Evolutionary conservation across 164 flowering plant genomes (phyloP), one percentile per base, ranked within the genome.

Genomic region (Protea cynaroides): DNA sequence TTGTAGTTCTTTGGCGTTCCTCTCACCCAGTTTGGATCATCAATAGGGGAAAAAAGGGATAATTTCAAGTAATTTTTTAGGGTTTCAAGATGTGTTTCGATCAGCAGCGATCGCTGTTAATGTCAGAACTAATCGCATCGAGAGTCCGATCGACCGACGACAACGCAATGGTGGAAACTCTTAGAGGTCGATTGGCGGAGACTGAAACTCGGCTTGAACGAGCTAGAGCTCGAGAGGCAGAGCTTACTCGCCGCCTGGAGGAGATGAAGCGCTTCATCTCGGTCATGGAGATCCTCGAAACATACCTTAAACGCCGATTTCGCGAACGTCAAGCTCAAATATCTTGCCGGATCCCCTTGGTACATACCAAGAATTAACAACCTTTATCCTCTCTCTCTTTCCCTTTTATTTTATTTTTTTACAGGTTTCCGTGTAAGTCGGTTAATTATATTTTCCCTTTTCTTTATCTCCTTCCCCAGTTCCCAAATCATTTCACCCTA

Each of bases 161-260:
- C 17, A 56, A 64, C 68, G 74, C 62, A 13, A 54, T 55, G 18
- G 80, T 80, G 38, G 80, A 75, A 54, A 67, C 65, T 64, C 80
- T 81, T 54, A 73, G 82, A 7, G 69, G 65, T 23, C 82, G 86
- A 34, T 77, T 86, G 10, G 91, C 87, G 11, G 88, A 82, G 64
- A 84, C 85, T 2, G 85, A 86, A 80, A 83, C 81, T 23, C 78
- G 86, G 37, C 82, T 86, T 3, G 81, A 68, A 21, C 74, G 79
- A 46, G 85, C 87, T 23, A 77, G 88, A 68, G 88, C 88, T 18
- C 73, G 91, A 24, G 91, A 86, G 62, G 91, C 91, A 25, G 87
- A 80, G 72, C 84, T 86, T 55, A 82, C 75, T 73, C 85, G 86
- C 57, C 76, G 72, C 8, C 80, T 84, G 22, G 79, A 81, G 19